Evolutionary conservation across 345 rosid species (phyloP).

Genomic region (Passiflora organensis): DNA sequence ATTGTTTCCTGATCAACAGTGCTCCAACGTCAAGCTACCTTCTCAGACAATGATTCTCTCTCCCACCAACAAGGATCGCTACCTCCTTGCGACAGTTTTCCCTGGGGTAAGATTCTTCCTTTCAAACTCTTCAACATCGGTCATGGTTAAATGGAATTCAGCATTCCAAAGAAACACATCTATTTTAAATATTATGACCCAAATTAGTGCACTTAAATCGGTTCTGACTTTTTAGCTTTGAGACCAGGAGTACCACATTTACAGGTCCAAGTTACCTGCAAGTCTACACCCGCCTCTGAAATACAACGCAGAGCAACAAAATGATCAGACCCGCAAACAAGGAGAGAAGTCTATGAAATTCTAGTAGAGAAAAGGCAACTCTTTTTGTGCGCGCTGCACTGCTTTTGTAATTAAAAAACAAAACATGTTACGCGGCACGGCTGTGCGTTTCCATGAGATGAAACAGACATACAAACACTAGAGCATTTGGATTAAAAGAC

Average conservation of each 20-base stretch:
- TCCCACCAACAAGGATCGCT: background rate
- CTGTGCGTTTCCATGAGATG: too few relatives aligned
- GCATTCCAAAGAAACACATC: too few relatives aligned
- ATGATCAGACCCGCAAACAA: background rate
- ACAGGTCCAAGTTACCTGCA: background rate
- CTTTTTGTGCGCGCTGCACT: too few relatives aligned
- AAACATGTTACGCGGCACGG: too few relatives aligned
- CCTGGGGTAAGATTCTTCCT: background rate
- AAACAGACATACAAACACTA: too few relatives aligned
- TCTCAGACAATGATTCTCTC: slow-evolving; percentile 4
- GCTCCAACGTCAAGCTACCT: slow-evolving; percentile 7
- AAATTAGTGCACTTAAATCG: background rate
- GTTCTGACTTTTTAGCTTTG: background rate
- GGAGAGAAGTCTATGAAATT: too few relatives aligned
- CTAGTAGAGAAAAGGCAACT: too few relatives aligned
- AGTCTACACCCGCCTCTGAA: background rate
- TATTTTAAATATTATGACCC: too few relatives aligned
- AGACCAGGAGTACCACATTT: background rate
- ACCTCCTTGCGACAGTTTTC: slow-evolving; percentile 2
- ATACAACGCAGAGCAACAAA: background rate
- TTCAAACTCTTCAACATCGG: background rate
- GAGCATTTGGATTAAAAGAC: too few relatives aligned
- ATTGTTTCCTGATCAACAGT: background rate
- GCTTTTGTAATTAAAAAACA: too few relatives aligned
- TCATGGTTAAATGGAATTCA: too few relatives aligned